Percentiles rank a stretch among this genome's conserved stretches.
Evolutionary conservation across 2,329 filamentous ascomycete species (phyloP).

Genomic region (Microdochium bolleyi): DNA sequence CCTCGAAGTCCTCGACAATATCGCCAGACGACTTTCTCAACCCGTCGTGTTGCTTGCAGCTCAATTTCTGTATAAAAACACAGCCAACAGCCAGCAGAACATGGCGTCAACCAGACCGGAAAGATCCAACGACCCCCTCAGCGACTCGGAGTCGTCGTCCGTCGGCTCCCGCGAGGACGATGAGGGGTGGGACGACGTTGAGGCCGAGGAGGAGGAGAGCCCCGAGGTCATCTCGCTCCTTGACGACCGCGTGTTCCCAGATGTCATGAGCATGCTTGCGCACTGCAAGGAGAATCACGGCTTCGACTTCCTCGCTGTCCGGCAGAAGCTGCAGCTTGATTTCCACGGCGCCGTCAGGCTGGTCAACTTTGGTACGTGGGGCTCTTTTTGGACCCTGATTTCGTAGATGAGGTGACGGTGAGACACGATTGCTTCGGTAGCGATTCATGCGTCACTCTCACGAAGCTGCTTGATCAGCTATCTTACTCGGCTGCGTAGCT

Average conservation of each 20-base stretch:
- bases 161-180: constrained; percentile 30
- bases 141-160: constrained; percentile 26
- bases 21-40: neutral
- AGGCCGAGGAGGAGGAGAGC: constrained; percentile 52
- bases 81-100: neutral
- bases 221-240: constrained; percentile 60
- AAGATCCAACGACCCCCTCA: constrained; percentile 10
- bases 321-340: constrained; percentile 53
- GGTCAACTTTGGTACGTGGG: constrained; percentile 53
- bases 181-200: constrained; percentile 44
- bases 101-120: constrained; percentile 6
- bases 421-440: too few relatives aligned
- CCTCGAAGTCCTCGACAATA: neutral
- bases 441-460: too few relatives aligned
- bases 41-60: neutral
- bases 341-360: constrained; percentile 68
- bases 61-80: neutral
- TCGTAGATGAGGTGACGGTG: too few relatives aligned
- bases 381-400: neutral
- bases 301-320: constrained; percentile 58
- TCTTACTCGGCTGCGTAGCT: neutral
- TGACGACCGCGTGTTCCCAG: constrained; percentile 56
- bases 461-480: neutral
- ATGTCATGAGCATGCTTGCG: constrained; percentile 56
- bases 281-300: constrained; percentile 58